Base-by-base conservation (phyloP, 2,329 filamentous ascomycete genomes). In the Sporothrix sp. region DNA sequence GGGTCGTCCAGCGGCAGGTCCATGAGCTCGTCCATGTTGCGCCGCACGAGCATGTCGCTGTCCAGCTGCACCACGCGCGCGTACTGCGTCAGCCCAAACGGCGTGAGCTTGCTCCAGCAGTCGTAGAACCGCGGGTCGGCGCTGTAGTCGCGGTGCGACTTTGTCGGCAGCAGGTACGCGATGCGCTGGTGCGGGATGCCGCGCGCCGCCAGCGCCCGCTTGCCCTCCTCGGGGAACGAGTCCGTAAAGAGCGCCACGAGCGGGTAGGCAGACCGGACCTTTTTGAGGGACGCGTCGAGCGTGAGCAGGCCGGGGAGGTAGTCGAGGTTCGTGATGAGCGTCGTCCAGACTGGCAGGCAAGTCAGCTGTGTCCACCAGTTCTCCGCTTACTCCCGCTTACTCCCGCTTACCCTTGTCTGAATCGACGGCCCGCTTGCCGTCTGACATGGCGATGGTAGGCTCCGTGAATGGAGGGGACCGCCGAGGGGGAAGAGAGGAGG, bases 21-120 rank as follows among this genome's bases (percentile, higher is more conserved):
- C 87, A 95, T 94, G 58, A 95, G 71, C 69, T 94, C 88, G 64
- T 95, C 89, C 86, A 95, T 95, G 67, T 94, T 94, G 60, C 74
- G 74, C 57, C 83, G 67, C 7, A 87, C 81, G 46, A 95, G 69
- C 88, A 95, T 95, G 69, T 95, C 89, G 61, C 83, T 85, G 68
- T 95, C 89, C 50, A 95, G 74, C 68, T 88, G 85, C 32, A 94
- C 85, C 30, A 95, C 79, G 36, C 88, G 78, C 23, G 82, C 74
- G 68, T 90, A 95, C 63, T 90, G 81, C 16, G 74, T 74, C 28
- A 95, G 72, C 20, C 78, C 81, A 65, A 94, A 95, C 6, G 85
- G 81, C 14, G 82, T 78, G 25, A 95, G 78, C 68, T 95, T 95
- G 66, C 77, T 86, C 87, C 88, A 95, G 73, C 84, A 89, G 66